Conservation (phyloP, 2,329 filamentous ascomycete genomes). For the Zasmidium citrigriseum region DNA sequence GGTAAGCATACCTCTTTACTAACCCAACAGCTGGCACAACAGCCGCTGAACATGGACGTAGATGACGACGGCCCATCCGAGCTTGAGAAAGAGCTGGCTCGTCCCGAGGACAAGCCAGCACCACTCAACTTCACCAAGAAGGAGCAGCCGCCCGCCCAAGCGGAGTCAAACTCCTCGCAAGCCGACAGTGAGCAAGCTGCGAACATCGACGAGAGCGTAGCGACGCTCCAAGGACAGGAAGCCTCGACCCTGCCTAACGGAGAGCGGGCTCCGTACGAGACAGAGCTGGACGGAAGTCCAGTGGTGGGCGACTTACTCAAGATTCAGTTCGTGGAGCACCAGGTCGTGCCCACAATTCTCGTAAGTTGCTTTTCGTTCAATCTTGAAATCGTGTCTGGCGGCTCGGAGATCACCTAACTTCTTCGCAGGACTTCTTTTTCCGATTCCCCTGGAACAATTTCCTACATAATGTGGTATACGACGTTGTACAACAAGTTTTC, state of each 20-base stretch:
- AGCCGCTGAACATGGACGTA: slow-evolving; percentile 34
- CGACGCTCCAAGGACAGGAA: slow-evolving; percentile 33
- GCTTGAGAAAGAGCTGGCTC: slow-evolving; percentile 37
- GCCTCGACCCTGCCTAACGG: slow-evolving; percentile 20
- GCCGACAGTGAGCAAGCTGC: slow-evolving; percentile 17
- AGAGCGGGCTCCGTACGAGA: slow-evolving; percentile 50
- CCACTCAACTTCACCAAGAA: slow-evolving; percentile 60
- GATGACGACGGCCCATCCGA: slow-evolving; percentile 33
- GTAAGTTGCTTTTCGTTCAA: slow-evolving; percentile 59
- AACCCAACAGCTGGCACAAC: slow-evolving; percentile 41
- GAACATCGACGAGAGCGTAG: slow-evolving; percentile 33
- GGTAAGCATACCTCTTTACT: slow-evolving; percentile 42
- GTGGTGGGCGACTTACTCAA: slow-evolving; percentile 95
- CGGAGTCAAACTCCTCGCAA: slow-evolving; percentile 4
- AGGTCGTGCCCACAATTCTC: slow-evolving; percentile 91
- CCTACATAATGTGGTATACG: slow-evolving; percentile 97
- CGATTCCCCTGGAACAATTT: slow-evolving; percentile 99
- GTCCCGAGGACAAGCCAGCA: slow-evolving; percentile 67
- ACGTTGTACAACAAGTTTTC: slow-evolving; percentile 98
- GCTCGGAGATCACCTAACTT: slow-evolving; percentile 7
- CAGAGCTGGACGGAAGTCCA: slow-evolving; percentile 63
- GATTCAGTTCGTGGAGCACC: slow-evolving; percentile 92
- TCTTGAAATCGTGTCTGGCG: no score
- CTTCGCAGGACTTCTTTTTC: slow-evolving; percentile 86
- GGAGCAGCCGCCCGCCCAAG: slow-evolving; percentile 16